Evolutionary conservation across 306 rosid genomes (phyloP).

Genomic region (Carpinus fangiana): DNA sequence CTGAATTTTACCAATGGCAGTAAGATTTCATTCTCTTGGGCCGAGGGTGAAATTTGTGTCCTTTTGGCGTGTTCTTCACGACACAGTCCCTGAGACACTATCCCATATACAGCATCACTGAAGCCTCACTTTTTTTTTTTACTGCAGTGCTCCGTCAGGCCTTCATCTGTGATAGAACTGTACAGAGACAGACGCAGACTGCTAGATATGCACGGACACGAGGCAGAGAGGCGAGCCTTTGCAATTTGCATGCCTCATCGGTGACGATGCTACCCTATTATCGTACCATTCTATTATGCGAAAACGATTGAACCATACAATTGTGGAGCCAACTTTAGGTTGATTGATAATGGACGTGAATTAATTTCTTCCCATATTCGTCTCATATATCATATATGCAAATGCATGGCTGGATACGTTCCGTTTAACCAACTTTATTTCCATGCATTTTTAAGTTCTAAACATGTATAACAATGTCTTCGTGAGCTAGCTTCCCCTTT

Average conservation of each 20-base stretch:
- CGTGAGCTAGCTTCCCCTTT: too few relatives aligned
- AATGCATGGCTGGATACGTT: too few relatives aligned
- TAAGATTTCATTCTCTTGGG: slow-evolving; percentile 17
- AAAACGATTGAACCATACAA: neutral
- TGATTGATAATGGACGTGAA: neutral
- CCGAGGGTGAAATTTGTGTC: neutral
- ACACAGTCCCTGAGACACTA: neutral
- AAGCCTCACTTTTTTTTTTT: slow-evolving; percentile 1
- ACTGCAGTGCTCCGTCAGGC: slow-evolving; percentile 11
- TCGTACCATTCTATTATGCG: neutral
- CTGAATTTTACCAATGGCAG: neutral
- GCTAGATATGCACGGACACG: neutral
- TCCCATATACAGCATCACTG: slow-evolving; percentile 2
- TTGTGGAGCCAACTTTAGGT: neutral
- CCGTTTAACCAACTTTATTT: too few relatives aligned
- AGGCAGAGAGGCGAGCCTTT: too few relatives aligned
- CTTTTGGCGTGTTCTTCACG: slow-evolving; percentile 24
- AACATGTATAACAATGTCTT: too few relatives aligned
- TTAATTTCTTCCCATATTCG: neutral
- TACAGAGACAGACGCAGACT: neutral
- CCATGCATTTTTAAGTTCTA: too few relatives aligned
- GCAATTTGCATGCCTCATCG: too few relatives aligned
- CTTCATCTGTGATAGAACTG: neutral
- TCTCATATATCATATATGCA: too few relatives aligned
- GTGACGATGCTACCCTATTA: neutral